A percentile compares a stretch with the other conserved stretches of the same genome.
Evolutionary conservation across 805 yeast species (phyloP).

Genomic region (Candida fluviatilis): DNA sequence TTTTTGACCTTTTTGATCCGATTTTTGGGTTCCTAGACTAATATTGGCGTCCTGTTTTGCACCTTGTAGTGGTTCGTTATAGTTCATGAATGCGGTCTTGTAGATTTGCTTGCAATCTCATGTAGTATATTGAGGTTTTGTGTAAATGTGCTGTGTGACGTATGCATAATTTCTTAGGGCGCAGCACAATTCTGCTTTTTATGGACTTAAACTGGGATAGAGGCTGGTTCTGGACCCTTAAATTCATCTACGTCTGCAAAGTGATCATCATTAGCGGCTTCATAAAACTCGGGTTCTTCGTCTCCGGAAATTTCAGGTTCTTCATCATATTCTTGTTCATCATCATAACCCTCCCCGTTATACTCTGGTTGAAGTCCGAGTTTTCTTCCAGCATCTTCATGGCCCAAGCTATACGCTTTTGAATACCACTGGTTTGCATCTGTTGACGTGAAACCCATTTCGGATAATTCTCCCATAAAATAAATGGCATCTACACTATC

Average conservation of each 20-base stretch:
- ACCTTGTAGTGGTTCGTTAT: too few species aligned
- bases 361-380: constrained; percentile 9
- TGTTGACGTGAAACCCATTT: constrained; percentile 26
- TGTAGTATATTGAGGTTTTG: too few species aligned
- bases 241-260: background rate
- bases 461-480: constrained; percentile 37
- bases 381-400: constrained; percentile 23
- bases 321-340: constrained; percentile 1
- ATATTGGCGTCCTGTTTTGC: too few species aligned
- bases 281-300: background rate
- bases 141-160: too few species aligned
- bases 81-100: too few species aligned
- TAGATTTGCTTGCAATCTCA: too few species aligned
- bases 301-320: constrained; percentile 1
- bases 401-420: constrained; percentile 33
- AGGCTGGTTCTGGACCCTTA: too few species aligned
- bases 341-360: constrained; percentile 2
- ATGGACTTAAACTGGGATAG: too few species aligned
- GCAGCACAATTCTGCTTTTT: too few species aligned
- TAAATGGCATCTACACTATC: constrained; percentile 35
- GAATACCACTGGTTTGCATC: constrained; percentile 27
- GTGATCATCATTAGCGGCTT: background rate
- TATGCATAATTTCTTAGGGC: too few species aligned
- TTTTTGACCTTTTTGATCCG: too few species aligned
- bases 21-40: too few species aligned